Conservation (phyloP, 768 basidiomycete genomes). For the Pholiota microspora region DNA sequence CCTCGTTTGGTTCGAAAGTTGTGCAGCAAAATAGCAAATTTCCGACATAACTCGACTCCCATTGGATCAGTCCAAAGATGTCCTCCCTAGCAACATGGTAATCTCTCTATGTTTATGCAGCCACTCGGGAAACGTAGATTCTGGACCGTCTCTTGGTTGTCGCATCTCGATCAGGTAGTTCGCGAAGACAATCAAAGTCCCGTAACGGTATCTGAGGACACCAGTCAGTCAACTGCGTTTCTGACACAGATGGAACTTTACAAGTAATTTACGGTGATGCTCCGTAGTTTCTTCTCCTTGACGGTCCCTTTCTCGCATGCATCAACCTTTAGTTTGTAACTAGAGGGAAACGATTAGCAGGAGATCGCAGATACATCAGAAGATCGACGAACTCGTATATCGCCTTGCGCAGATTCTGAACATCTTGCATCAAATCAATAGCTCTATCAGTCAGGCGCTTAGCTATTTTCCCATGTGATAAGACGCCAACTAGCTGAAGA, state of each 20-base stretch:
- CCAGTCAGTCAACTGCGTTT: slow-evolving; percentile 6
- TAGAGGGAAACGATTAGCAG: slow-evolving; percentile 26
- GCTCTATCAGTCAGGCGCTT: slow-evolving; percentile 88
- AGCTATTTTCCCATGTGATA: slow-evolving; percentile 89
- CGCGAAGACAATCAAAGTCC: slow-evolving; percentile 89
- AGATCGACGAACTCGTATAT: slow-evolving; percentile 78
- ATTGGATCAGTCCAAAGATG: slow-evolving; percentile 57
- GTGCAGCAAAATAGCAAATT: neutral
- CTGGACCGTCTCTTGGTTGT: slow-evolving; percentile 26
- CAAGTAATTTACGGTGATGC: slow-evolving; percentile 87
- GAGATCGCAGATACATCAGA: neutral
- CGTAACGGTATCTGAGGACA: slow-evolving; percentile 75
- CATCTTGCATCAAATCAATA: slow-evolving; percentile 92
- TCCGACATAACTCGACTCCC: neutral
- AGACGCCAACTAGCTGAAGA: slow-evolving; percentile 87
- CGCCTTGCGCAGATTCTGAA: slow-evolving; percentile 94
- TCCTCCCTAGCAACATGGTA: slow-evolving; percentile 62
- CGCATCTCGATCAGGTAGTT: slow-evolving; percentile 86
- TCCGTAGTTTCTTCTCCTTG: slow-evolving; percentile 75
- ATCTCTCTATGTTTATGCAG: slow-evolving; percentile 83
- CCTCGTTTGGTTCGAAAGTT: no score
- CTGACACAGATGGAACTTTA: slow-evolving; percentile 28
- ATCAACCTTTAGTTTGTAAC: slow-evolving; percentile 89
- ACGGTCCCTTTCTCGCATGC: slow-evolving; percentile 74
- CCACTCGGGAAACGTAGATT: slow-evolving; percentile 77